phyloP scores from a whole-genome alignment of 306 rosid species.

The Carpinus fangiana region DNA sequence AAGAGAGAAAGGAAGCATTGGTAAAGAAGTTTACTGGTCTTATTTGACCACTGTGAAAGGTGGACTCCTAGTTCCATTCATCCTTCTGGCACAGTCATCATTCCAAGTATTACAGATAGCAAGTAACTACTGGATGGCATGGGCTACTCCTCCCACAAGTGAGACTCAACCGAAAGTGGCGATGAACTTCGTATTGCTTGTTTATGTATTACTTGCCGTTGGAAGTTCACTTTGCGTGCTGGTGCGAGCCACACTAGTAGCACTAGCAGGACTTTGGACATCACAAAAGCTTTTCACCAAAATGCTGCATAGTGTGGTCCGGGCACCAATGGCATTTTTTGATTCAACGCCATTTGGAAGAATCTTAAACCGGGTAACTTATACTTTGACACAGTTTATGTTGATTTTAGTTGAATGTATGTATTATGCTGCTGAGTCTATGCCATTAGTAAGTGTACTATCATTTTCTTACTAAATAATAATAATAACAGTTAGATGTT shows the following conservation, averaged over 20 bases:
- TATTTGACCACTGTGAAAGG: conserved; percentile 76
- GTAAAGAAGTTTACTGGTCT: conserved; percentile 77
- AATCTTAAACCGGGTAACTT: conserved; percentile 82
- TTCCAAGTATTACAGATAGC: conserved; percentile 85
- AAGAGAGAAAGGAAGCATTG: conserved; percentile 91
- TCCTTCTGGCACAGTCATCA: conserved; percentile 78
- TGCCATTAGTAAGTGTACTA: neutral
- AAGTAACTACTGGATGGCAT: conserved; percentile 98
- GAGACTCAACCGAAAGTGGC: conserved; percentile 50
- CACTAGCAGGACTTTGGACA: conserved; percentile 70
- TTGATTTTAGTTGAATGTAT: conserved; percentile 2
- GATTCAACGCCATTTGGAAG: conserved; percentile 99
- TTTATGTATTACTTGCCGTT: conserved; percentile 66
- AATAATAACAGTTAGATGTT: neutral
- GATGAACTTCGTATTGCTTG: conserved; percentile 54
- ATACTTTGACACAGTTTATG: neutral
- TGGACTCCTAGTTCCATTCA: conserved; percentile 73
- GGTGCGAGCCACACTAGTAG: conserved; percentile 56
- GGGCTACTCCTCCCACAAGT: conserved; percentile 81
- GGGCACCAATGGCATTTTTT: conserved; percentile 95
- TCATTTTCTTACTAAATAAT: neutral
- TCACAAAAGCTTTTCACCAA: conserved; percentile 71
- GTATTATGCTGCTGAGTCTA: neutral
- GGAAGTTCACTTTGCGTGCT: conserved; percentile 75
- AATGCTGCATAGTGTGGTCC: conserved; percentile 65